Base-by-base conservation (phyloP, 192 early-diverging fungal species). In the Phycomyces nitens region DNA sequence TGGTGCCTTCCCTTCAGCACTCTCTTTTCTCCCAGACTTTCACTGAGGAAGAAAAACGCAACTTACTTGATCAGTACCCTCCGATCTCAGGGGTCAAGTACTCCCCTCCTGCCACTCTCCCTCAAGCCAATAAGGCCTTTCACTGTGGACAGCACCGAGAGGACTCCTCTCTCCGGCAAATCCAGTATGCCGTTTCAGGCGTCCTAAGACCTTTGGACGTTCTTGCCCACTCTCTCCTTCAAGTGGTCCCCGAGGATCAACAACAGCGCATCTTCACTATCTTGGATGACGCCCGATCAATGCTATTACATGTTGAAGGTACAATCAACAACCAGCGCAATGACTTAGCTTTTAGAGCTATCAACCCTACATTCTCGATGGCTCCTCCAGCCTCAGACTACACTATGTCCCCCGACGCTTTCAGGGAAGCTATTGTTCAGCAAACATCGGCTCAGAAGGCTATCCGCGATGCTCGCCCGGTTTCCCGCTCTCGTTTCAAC, bases 51-150 rank as follows among this genome's bases (percentile, higher is more conserved):
- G 43, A 41, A 34, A 34, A 54, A 18, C 42, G 49, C 15, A 56
- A 4, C 7, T 49, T 55, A 0, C 18, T 64, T 5, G 53, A 64
- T 38, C 38, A 12, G 7, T 64, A 64, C 23, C 54, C 53, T 22
- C n/a, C 38, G 0, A 60, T 60, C 11, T 41, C 58, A 5, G 41
- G 26, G 9, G 8, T 60, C 3, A 20, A 44, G 6, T 60, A 60
- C 23, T 47, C 20, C 4, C 22, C 58, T 2, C 42, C 58, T 16
- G 21, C 18, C 5, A 21, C 41, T 26, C 12, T 60, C 11, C 58
- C 58, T 2, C 3, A 26, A 8, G 42, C 58, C 2, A 23, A 20
- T 14, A 3, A 15, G 10, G 24, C 1, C 5, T 44, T 27, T 41
- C 43, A 60, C 24, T 47, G 47, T 24, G 21, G 41, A 0, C 58